Percentiles rank a stretch among this genome's conserved stretches.
Conservation (phyloP, 2,329 filamentous ascomycete genomes). For the Penicillium sp. region DNA sequence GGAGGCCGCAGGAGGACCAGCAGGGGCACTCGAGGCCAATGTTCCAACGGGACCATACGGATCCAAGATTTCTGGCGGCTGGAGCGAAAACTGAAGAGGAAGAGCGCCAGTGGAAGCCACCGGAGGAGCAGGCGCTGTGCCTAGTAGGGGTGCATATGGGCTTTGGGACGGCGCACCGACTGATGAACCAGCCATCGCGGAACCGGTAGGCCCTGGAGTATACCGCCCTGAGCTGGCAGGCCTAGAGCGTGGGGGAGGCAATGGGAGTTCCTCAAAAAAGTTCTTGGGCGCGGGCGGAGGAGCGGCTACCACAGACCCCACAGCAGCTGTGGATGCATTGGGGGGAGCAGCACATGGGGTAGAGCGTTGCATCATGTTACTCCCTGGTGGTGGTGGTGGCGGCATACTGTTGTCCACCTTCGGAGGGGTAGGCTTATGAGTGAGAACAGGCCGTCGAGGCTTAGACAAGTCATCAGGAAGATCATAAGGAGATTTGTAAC, state of each 20-base stretch:
- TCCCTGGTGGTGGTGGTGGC: conserved; percentile 62
- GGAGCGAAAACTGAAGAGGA: conserved; percentile 24
- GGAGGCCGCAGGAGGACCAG: conserved; percentile 33
- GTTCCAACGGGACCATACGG: conserved; percentile 29
- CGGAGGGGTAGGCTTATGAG: conserved; percentile 55
- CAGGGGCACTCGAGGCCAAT: conserved; percentile 28
- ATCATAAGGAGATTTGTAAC: conserved; percentile 93
- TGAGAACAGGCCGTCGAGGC: conserved; percentile 63
- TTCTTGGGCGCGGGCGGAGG: conserved; percentile 41
- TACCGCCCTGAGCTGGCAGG: conserved; percentile 51
- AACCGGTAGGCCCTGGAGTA: conserved; percentile 35
- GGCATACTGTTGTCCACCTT: conserved; percentile 45
- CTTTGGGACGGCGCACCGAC: conserved; percentile 15
- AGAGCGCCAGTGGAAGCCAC: conserved; percentile 21
- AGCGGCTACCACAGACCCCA: conserved; percentile 19
- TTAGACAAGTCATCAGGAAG: conserved; percentile 79
- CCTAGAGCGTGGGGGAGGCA: conserved; percentile 59
- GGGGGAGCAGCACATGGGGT: conserved; percentile 19
- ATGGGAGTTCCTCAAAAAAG: conserved; percentile 78
- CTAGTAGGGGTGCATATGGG: conserved; percentile 18
- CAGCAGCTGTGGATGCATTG: conserved; percentile 18
- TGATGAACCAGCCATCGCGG: conserved; percentile 19
- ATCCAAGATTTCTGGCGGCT: conserved; percentile 34
- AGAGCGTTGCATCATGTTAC: conserved; percentile 44
- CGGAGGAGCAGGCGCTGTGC: conserved; percentile 1